phyloP scores from a whole-genome alignment of 768 basidiomycete genomes.

The Crassisporium funariophilum region DNA sequence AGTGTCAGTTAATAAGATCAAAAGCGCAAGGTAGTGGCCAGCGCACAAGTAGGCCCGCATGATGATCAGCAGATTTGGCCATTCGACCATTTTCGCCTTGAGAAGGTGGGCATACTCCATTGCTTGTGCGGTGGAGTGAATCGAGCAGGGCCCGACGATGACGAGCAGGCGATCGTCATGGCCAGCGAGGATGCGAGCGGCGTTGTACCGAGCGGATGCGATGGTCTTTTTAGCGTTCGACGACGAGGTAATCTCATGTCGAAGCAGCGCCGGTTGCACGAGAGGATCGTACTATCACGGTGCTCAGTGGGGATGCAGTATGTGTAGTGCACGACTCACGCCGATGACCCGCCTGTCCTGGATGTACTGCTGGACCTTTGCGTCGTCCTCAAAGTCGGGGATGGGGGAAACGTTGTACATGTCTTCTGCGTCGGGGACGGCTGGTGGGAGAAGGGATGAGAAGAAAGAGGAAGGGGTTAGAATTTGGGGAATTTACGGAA shows the following conservation, averaged over 20 bases:
- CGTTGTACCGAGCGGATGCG: slow-evolving; percentile 73
- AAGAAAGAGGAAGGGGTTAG: slow-evolving; percentile 26
- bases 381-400: slow-evolving; percentile 64
- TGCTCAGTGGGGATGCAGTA: slow-evolving; percentile 6
- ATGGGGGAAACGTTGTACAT: slow-evolving; percentile 63
- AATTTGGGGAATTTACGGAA: slow-evolving; percentile 28
- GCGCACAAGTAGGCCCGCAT: slow-evolving; percentile 98
- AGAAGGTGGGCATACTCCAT: slow-evolving; percentile 78
- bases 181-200: slow-evolving; percentile 81
- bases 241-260: slow-evolving; percentile 80
- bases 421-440: slow-evolving; percentile 44
- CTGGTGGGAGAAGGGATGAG: slow-evolving; percentile 31
- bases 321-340: slow-evolving; percentile 43
- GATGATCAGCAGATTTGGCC: slow-evolving; percentile 82
- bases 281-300: slow-evolving; percentile 86
- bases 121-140: slow-evolving; percentile 87
- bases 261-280: slow-evolving; percentile 87
- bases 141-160: slow-evolving; percentile 94
- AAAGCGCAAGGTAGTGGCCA: slow-evolving; percentile 5
- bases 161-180: slow-evolving; percentile 87
- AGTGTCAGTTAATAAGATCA: slow-evolving; percentile 3
- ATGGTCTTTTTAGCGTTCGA: slow-evolving; percentile 71
- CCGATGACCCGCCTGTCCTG: slow-evolving; percentile 81
- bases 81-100: slow-evolving; percentile 63
- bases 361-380: slow-evolving; percentile 70